phyloP scores from a whole-genome alignment of 495 filamentous ascomycete species.

The Neurospora tetraspora region DNA sequence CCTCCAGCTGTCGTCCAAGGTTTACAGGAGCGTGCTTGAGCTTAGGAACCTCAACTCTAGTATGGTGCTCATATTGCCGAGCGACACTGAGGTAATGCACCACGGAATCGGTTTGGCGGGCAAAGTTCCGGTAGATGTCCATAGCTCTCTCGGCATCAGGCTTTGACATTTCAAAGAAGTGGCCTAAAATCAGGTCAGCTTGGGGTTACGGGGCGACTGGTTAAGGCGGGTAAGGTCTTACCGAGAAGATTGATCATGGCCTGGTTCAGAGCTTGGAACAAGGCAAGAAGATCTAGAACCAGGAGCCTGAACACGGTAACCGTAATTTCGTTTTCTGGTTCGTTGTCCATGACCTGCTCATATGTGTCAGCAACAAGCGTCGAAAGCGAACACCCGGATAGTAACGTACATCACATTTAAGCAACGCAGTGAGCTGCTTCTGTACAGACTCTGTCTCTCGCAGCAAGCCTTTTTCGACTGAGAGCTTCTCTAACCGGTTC shows the following conservation, averaged over 20 bases:
- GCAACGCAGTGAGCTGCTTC: conserved; percentile 69
- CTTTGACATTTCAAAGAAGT: conserved; percentile 97
- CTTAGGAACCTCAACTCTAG: conserved; percentile 88
- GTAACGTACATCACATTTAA: conserved; percentile 76
- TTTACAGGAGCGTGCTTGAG: conserved; percentile 95
- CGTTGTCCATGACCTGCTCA: conserved; percentile 67
- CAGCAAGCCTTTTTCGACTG: conserved; percentile 85
- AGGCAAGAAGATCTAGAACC: conserved; percentile 76
- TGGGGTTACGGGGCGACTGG: neutral
- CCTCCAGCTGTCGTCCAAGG: conserved; percentile 78
- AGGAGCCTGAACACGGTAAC: conserved; percentile 90
- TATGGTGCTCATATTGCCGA: conserved; percentile 81
- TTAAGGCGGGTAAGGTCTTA: conserved; percentile 27
- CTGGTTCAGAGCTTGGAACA: conserved; percentile 95
- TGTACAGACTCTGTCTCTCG: conserved; percentile 91
- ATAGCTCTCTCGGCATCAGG: conserved; percentile 87
- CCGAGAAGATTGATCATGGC: conserved; percentile 96
- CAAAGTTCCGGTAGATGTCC: conserved; percentile 87
- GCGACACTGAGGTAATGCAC: conserved; percentile 84
- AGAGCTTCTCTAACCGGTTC: conserved; percentile 71
- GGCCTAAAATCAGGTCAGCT: conserved; percentile 46
- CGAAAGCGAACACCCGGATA: too few species aligned
- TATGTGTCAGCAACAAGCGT: neutral
- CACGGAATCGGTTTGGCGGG: conserved; percentile 83
- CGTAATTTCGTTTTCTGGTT: conserved; percentile 95